Base-by-base conservation (phyloP, 2,329 filamentous ascomycete species). In the Sarocladiaceae sp. region DNA sequence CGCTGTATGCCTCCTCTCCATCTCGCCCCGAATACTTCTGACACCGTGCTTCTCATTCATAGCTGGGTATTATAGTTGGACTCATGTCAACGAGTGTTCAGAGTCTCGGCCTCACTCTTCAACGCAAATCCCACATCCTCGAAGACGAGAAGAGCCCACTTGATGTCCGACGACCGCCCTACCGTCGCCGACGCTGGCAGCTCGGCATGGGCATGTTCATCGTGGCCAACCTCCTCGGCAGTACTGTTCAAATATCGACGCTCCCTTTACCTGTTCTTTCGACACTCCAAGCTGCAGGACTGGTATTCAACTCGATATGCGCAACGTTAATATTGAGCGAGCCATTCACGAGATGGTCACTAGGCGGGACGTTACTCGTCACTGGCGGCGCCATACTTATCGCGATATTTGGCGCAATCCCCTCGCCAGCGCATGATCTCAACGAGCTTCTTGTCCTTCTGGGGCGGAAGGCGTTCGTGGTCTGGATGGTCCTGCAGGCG, bases 241-340 rank as follows among this genome's bases (percentile, higher is more conserved):
- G 90, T 67, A 91, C 88, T 29, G 93, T 98, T 47, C 93, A 98
- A 67, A 97, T 98, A 61, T 96, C 93, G 23, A 96, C 91, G 1
- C 74, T 98, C 34, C 93, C 93, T 13, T 73, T 98, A 18, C 93
- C 93, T 16, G 89, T 98, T 5, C 78, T 98, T 26, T 97, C 91
- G 46, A 96, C 93, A 1, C 72, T 98, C 29, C 93, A 98, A 68
- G 91, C 91, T 15, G 95, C 91, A 3, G 93, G 93, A 34, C 76
- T 98, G 45, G 93, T 98, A 50, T 98, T 98, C 74, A 98, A 98
- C 71, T 95, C 91, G 46, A 88, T 97, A 64, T 95, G 94, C 73
- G 93, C 93, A 49, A 94, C 89, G 34, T 69, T 97, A 46, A 88
- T 97, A 57, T 77, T 98, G 39, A 83, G 85, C 58, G 91, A 98